Evolutionary conservation across 2,329 filamentous ascomycete genomes (phyloP).

Genomic region (Colletotrichum zoysiae): DNA sequence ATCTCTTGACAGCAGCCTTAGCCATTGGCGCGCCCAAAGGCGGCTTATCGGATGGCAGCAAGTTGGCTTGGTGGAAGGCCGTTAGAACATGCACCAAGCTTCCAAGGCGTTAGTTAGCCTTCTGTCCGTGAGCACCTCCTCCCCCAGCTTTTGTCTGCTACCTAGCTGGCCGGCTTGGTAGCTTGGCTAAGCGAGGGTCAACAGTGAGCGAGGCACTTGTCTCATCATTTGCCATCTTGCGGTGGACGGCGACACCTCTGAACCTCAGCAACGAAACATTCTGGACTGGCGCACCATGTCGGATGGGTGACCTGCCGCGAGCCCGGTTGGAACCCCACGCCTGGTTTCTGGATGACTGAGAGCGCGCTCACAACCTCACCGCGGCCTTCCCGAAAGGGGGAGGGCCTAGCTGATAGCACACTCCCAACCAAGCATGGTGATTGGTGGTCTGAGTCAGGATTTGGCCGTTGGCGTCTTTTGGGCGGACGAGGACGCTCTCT

Average conservation of each 20-base stretch:
- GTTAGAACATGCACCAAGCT: slow-evolving; percentile 42
- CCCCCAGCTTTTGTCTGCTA: slow-evolving; percentile 31
- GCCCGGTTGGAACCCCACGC: slow-evolving; percentile 7
- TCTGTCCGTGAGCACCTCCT: slow-evolving; percentile 16
- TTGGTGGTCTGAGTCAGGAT: slow-evolving; percentile 42
- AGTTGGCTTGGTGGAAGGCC: slow-evolving; percentile 39
- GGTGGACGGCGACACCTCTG: slow-evolving; percentile 16
- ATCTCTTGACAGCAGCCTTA: slow-evolving; percentile 35
- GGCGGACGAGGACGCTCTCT: slow-evolving; percentile 29
- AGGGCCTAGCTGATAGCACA: slow-evolving; percentile 37
- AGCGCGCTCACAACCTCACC: slow-evolving; percentile 28
- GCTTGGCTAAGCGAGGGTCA: slow-evolving; percentile 33
- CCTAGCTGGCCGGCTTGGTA: slow-evolving; percentile 25
- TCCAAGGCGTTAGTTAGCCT: slow-evolving; percentile 33
- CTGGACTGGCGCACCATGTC: slow-evolving; percentile 19
- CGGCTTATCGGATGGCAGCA: slow-evolving; percentile 40
- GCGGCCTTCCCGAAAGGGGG: slow-evolving; percentile 40
- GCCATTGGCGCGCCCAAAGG: slow-evolving; percentile 29
- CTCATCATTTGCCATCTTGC: background rate
- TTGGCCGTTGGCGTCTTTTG: slow-evolving; percentile 39
- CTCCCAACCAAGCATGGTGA: slow-evolving; percentile 10
- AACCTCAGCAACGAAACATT: slow-evolving; percentile 18
- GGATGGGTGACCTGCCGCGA: slow-evolving; percentile 16
- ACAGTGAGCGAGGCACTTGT: background rate
- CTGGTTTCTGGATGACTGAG: slow-evolving; percentile 23